Evolutionary conservation across 2,329 filamentous ascomycete species (phyloP).

Genomic region (Aspergillus viridinutans): DNA sequence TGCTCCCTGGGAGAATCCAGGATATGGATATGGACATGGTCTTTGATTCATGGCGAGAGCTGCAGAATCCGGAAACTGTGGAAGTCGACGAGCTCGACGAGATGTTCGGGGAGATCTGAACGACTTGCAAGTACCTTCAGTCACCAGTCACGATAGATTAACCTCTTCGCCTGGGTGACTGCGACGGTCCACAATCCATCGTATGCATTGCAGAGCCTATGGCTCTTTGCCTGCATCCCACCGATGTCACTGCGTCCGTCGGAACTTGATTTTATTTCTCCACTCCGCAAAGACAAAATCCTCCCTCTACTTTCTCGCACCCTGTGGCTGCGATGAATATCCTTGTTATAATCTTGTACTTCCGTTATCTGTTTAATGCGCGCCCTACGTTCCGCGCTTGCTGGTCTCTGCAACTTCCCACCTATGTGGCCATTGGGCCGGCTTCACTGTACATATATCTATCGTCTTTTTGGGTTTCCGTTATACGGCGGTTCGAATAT

Average conservation of each 20-base stretch:
- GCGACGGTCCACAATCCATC: background rate
- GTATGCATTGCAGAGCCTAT: background rate
- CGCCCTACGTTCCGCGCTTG: background rate
- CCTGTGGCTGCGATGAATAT: background rate
- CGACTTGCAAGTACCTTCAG: background rate
- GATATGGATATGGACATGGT: slow-evolving; percentile 36
- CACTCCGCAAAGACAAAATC: background rate
- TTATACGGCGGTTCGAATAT: slow-evolving; percentile 7
- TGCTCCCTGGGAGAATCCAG: slow-evolving; percentile 21
- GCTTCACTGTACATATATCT: slow-evolving; percentile 16
- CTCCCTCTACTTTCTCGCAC: slow-evolving; percentile 5
- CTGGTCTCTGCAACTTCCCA: slow-evolving; percentile 4
- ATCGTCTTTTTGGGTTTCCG: background rate
- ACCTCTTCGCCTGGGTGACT: background rate
- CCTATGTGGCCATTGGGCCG: background rate
- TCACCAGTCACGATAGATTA: background rate
- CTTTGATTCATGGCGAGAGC: slow-evolving; percentile 55
- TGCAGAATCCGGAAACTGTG: slow-evolving; percentile 76
- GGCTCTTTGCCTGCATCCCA: background rate
- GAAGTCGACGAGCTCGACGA: slow-evolving; percentile 91
- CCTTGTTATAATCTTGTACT: slow-evolving; percentile 14
- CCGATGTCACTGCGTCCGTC: background rate
- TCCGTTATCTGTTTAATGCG: slow-evolving; percentile 13
- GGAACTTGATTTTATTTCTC: slow-evolving; percentile 3
- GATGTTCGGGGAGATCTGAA: slow-evolving; percentile 70